Conservation (phyloP, 805 yeast genomes). For the Scheffersomyces spartinae region DNA sequence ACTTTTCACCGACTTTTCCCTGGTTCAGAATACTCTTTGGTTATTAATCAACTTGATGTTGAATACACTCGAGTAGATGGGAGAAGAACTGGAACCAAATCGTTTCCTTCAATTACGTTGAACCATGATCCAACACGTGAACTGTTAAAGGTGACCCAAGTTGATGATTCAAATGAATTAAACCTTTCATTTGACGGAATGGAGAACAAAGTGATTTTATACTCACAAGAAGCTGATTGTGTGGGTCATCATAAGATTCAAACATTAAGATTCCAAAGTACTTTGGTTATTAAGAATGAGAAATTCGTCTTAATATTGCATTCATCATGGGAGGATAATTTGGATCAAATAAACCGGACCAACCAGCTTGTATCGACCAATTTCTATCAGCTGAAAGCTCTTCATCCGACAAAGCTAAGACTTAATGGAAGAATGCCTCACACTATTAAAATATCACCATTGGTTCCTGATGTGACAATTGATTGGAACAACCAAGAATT, state of each 20-base stretch:
- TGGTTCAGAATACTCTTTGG: conserved; percentile 1
- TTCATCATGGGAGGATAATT: not conserved
- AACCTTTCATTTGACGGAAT: not conserved
- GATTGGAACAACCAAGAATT: conserved; percentile 3
- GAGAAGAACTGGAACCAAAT: not conserved
- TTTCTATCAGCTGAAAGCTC: conserved; percentile 1
- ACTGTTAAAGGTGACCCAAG: not conserved
- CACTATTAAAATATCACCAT: conserved; percentile 9
- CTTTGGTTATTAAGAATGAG: conserved; percentile 1
- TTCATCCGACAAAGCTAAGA: not conserved
- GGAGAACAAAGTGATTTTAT: not conserved
- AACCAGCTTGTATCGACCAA: not conserved
- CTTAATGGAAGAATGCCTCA: conserved; percentile 3
- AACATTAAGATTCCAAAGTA: no score
- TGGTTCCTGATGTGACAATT: conserved; percentile 15
- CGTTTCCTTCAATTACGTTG: not conserved
- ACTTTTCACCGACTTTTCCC: conserved; percentile 5
- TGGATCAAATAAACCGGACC: not conserved
- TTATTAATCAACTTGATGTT: conserved; percentile 6
- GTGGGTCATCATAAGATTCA: no score
- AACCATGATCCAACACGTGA: no score
- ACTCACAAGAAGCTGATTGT: not conserved
- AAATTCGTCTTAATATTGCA: not conserved
- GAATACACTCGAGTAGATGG: conserved; percentile 2
- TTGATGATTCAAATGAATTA: not conserved